Base-by-base conservation (phyloP, 208 protist species). In the Novymonas esmeraldas region DNA sequence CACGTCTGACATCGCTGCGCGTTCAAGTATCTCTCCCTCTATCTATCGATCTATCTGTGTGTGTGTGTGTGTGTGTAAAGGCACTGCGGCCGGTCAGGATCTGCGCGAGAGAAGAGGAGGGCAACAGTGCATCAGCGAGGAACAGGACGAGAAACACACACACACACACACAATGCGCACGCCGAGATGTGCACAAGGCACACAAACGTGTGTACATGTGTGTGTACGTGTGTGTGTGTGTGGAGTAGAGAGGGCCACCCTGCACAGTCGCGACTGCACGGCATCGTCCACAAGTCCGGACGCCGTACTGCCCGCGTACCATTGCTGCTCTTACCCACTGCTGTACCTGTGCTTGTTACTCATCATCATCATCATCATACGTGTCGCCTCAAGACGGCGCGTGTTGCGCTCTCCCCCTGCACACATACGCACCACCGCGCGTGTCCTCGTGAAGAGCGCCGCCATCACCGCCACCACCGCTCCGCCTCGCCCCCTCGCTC, bases 1-100 rank as follows among this genome's bases (percentile, higher is more conserved):
- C 13, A 39, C 63, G 0, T 16, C 31, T 18, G 52, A 36, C 51
- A 68, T 54, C 20, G 34, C 61, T n/a, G 61, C 9, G 2, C 34
- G 33, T n/a, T 58, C 52, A 20, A 34, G 29, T 34, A 58, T 58
- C 33, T 29, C 11, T 20, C 31, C 20, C 51, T 33, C 9, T 22
- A 33, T 49, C 39, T 46, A 44, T 26, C 22, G 2, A 31, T 49
- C 36, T 36, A 48, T n/a, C 22, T 28, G 20, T 22, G 26, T 31
- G 6, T 7, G 18, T 11, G 33, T 20, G 36, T 6, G 18, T 10
- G 31, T 42, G 33, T 48, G 11, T n/a, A n/a, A n/a, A 16, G 34
- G n/a, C 14, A 24, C 31, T 18, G 33, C 13, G 36, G 5, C 7
- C 36, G 11, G 36, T 41, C 36, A 41, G 36, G 36, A 14, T 41